Conservation (phyloP, 1,284 basidiomycete genomes). For the Vanrija pseudolonga region DNA sequence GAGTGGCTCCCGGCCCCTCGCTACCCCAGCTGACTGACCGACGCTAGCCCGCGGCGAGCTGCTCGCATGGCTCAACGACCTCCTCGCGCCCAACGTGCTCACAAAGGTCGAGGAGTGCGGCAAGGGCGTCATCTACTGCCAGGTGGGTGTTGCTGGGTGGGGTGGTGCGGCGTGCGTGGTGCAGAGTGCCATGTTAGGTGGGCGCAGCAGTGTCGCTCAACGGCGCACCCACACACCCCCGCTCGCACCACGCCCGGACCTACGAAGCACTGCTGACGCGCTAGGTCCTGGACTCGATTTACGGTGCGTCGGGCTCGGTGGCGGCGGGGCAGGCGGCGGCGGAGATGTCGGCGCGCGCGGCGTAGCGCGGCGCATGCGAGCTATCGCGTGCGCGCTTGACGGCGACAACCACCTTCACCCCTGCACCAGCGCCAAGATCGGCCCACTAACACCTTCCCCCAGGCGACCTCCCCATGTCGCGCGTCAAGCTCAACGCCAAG, state of each 20-base stretch:
- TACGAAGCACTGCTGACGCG: conserved; percentile 3
- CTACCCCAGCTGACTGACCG: background rate
- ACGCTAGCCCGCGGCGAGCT: conserved; percentile 70
- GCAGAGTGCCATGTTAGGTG: too few species aligned
- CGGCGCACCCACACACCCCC: too few species aligned
- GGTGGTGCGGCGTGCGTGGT: background rate
- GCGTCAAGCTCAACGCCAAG: conserved; percentile 88
- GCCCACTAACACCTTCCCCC: background rate
- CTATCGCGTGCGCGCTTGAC: too few species aligned
- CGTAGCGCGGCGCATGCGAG: too few species aligned
- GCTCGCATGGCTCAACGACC: conserved; percentile 88
- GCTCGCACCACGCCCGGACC: background rate
- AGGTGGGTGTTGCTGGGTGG: conserved; percentile 54
- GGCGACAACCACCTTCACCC: background rate
- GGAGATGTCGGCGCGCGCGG: too few species aligned
- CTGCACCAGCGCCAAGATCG: background rate
- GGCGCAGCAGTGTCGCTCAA: too few species aligned
- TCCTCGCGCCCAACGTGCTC: conserved; percentile 67
- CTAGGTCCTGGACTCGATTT: conserved; percentile 83
- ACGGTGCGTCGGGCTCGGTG: conserved; percentile 56
- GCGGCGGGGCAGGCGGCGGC: too few species aligned
- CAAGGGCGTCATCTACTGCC: conserved; percentile 82
- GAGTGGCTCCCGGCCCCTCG: conserved; percentile 12
- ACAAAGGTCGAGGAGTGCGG: conserved; percentile 95
- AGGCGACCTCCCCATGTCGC: conserved; percentile 81